A percentile compares a stretch with the other conserved stretches of the same genome.
Conservation (phyloP, 116 monocot genomes). For the Dioscorea cayenensis region DNA sequence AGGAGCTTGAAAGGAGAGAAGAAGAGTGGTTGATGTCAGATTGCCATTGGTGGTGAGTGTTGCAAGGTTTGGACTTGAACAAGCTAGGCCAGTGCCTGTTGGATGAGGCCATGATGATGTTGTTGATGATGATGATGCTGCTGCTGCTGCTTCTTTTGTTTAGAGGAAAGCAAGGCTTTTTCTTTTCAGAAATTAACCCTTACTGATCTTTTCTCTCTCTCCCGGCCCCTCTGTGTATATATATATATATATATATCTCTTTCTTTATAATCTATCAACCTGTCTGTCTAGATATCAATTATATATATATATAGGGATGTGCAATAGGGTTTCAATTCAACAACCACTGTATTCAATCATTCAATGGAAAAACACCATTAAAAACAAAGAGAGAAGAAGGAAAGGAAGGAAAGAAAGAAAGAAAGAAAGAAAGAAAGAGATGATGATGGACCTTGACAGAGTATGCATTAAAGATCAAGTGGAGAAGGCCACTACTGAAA, state of each 20-base stretch:
- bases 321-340: neutral
- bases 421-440: neutral
- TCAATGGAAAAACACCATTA: too few relatives aligned
- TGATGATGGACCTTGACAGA: too few relatives aligned
- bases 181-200: neutral
- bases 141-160: neutral
- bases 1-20: conserved; percentile 33
- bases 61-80: conserved; percentile 98
- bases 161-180: neutral
- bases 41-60: conserved; percentile 60
- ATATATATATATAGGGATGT: neutral
- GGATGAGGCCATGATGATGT: conserved; percentile 79
- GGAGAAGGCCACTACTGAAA: conserved; percentile 27
- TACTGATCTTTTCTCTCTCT: too few relatives aligned
- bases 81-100: conserved; percentile 99
- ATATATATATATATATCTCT: too few relatives aligned
- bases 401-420: neutral
- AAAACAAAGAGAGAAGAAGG: neutral
- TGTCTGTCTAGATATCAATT: too few relatives aligned
- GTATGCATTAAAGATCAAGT: conserved; percentile 24
- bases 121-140: conserved; percentile 14
- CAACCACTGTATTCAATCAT: neutral
- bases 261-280: too few relatives aligned
- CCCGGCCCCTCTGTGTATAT: too few relatives aligned
- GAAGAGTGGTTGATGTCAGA: conserved; percentile 59